Base-by-base conservation (phyloP, 2,329 filamentous ascomycete genomes). In the Neofusicoccum cordaticola region DNA sequence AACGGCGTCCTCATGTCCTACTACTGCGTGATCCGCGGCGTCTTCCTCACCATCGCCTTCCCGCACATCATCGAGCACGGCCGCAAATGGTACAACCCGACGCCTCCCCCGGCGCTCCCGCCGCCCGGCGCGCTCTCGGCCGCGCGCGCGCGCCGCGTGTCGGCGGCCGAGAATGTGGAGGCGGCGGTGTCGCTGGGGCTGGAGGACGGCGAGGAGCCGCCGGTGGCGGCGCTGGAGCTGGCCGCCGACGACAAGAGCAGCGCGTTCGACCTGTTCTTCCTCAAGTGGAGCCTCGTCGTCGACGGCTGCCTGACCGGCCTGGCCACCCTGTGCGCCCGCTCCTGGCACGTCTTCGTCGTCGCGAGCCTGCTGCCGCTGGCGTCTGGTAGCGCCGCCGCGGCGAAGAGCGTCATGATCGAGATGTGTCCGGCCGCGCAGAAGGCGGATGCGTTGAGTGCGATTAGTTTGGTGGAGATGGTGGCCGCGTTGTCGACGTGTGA, bases 401-500 rank as follows among this genome's bases (percentile, higher is more conserved):
- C 88, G 1, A 92, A 91, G 68, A 89, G 89, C 0, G 87, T 89
- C n/a, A 90, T 91, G 66, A 84, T 90, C 0, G 85, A 89, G 64
- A 89, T 91, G 87, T 88, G 88, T 50, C 79, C 87, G 0, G 80
- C 85, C 1, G 81, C 81, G 0, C 84, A 89, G 63, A 82, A 88
- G 0, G 82, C 85, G 0, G 89, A 92, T 70, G 89, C 89, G 0
- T 77, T 92, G 2, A 87, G 87, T 44, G 88, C 87, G 0, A 87
- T 92, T 12, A 90, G 87, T 0, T 77, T 91, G 0, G 85, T 91
- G 0, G 89, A 92, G 71, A 90, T 90, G 67, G 82, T 90, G 37
- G 89, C 88, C 0, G 80, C 84, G 27, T 75, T 92, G 1, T 79
- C 83, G 0, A 91, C 88, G 0, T 73, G 71, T 71, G 66, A 68